Conservation (phyloP, 1,284 basidiomycete species). For the Malassezia pachydermatis region DNA sequence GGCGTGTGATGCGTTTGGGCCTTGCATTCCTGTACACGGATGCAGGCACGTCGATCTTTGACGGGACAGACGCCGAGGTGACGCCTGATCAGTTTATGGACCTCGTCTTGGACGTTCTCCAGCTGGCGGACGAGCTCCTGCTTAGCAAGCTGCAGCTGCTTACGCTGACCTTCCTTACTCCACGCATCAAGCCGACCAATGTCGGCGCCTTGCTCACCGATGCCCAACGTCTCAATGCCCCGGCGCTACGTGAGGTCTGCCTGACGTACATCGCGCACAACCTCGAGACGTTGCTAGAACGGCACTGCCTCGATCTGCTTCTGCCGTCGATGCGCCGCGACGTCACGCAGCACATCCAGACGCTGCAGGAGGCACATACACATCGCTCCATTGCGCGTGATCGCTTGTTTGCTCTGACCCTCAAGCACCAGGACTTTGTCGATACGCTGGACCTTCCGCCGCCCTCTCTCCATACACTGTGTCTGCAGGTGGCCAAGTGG, state of each 20-base stretch:
- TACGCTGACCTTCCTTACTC: conserved; percentile 56
- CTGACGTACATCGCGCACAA: conserved; percentile 74
- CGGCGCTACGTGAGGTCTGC: conserved; percentile 61
- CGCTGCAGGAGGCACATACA: conserved; percentile 60
- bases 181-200: conserved; percentile 65
- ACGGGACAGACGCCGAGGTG: conserved; percentile 43
- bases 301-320: conserved; percentile 64
- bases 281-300: conserved; percentile 78
- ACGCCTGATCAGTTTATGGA: conserved; percentile 70
- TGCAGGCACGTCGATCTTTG: conserved; percentile 59
- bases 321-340: conserved; percentile 60
- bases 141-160: conserved; percentile 73
- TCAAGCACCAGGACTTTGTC: conserved; percentile 67
- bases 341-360: conserved; percentile 58
- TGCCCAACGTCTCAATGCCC: conserved; percentile 67
- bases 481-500: conserved; percentile 28
- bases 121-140: conserved; percentile 76
- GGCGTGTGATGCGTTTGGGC: conserved; percentile 67
- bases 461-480: conserved; percentile 48
- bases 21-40: conserved; percentile 72
- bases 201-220: conserved; percentile 71
- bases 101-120: conserved; percentile 76
- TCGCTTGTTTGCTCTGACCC: conserved; percentile 57
- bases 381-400: conserved; percentile 58
- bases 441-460: conserved; percentile 67